These are phyloP conservation scores for Arthrobotrys conoides DNA, from an alignment of 2,329 filamentous ascomycete genomes.

Conservation along the genomic window DNA sequence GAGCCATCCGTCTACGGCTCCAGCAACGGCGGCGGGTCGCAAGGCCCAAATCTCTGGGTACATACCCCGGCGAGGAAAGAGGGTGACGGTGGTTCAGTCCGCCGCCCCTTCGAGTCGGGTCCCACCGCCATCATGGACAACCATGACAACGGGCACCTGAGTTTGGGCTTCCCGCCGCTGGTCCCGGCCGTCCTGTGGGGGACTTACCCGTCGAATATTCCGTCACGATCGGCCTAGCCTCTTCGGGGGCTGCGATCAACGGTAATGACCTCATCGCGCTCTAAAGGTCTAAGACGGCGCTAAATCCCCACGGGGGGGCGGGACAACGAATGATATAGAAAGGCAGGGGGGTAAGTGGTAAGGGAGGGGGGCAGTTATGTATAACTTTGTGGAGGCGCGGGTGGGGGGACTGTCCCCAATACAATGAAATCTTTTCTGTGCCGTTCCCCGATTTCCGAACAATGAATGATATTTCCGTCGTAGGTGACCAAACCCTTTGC, in stretches of 20 bases:
- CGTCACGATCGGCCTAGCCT: not conserved
- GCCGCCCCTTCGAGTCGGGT: slow-evolving; percentile 8
- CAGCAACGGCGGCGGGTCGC: not conserved
- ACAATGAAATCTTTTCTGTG: not conserved
- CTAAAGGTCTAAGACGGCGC: not conserved
- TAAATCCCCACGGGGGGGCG: not conserved
- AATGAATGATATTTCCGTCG: no score
- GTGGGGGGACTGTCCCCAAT: not conserved
- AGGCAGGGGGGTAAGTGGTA: not conserved
- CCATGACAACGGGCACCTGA: slow-evolving; percentile 3
- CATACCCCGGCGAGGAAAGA: slow-evolving; percentile 8
- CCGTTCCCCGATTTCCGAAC: no score
- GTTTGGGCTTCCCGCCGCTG: slow-evolving; percentile 1
- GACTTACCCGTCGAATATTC: not conserved
- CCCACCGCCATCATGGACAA: not conserved
- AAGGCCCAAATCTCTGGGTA: not conserved
- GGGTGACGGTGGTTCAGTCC: not conserved
- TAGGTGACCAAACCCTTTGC: no score
- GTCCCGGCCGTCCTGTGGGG: not conserved
- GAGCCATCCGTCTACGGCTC: slow-evolving; percentile 5
- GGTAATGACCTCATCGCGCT: slow-evolving; percentile 14
- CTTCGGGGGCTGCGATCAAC: not conserved
- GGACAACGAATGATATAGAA: not conserved
- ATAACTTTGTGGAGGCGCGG: no score
- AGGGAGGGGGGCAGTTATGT: no score